Evolutionary conservation across 495 filamentous ascomycete genomes (phyloP).

Genomic region (Tuber magnatum): DNA sequence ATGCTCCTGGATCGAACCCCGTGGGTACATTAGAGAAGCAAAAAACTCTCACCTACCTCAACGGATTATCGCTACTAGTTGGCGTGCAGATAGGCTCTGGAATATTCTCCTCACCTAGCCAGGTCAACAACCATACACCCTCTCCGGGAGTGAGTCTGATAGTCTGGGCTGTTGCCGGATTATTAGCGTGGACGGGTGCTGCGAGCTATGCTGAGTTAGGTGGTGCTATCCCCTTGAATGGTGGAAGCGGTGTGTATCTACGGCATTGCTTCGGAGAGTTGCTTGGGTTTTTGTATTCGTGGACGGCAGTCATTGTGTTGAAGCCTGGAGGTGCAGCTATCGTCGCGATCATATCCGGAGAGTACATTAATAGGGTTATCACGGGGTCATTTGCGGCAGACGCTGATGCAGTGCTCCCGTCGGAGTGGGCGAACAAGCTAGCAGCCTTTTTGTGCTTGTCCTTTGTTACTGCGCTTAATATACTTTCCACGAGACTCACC

Average conservation of each 20-base stretch:
- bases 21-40: constrained; percentile 71
- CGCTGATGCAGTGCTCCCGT: constrained; percentile 59
- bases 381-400: constrained; percentile 64
- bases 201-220: constrained; percentile 94
- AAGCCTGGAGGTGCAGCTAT: constrained; percentile 92
- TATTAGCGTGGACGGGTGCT: constrained; percentile 92
- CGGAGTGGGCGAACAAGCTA: constrained; percentile 74
- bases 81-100: constrained; percentile 95
- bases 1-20: constrained; percentile 46
- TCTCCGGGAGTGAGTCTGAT: constrained; percentile 86
- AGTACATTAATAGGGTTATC: constrained; percentile 77
- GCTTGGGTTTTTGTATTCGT: constrained; percentile 86
- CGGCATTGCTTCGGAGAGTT: constrained; percentile 93
- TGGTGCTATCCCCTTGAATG: constrained; percentile 91
- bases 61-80: constrained; percentile 82
- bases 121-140: constrained; percentile 87
- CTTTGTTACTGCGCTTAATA: constrained; percentile 74
- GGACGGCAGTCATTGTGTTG: constrained; percentile 87
- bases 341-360: constrained; percentile 94
- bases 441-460: constrained; percentile 72
- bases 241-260: constrained; percentile 85
- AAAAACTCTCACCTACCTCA: constrained; percentile 90
- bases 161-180: constrained; percentile 80
- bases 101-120: constrained; percentile 90
- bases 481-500: constrained; percentile 78